A percentile compares a stretch with the other conserved stretches of the same genome.
These are phyloP conservation scores for Bassia scoparia DNA, from an alignment of 148 eudicot species.

Conservation along the genomic window DNA sequence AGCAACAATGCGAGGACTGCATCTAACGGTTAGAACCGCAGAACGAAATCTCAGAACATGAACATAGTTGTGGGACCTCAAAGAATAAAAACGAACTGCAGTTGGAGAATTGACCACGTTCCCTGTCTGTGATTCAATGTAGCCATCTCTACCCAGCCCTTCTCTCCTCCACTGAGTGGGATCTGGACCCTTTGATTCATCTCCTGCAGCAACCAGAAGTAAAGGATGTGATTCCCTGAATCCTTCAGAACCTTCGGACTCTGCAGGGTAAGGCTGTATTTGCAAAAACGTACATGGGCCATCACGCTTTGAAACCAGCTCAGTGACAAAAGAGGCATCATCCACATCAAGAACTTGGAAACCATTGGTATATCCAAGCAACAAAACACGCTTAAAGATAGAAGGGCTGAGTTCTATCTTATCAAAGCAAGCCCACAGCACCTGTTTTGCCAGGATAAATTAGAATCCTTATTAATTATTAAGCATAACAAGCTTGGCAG, in stretches of 20 bases:
- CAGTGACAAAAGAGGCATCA: conserved; percentile 76
- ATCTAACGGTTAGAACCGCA: conserved; percentile 72
- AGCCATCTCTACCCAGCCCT: conserved; percentile 37
- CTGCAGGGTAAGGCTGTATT: conserved; percentile 74
- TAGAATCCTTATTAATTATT: neutral
- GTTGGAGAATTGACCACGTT: conserved; percentile 56
- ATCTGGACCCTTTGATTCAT: conserved; percentile 55
- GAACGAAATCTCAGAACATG: conserved; percentile 82
- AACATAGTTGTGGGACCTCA: conserved; percentile 76
- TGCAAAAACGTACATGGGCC: conserved; percentile 86
- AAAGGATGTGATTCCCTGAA: conserved; percentile 66
- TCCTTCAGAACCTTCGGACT: conserved; percentile 51
- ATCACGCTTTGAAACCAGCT: conserved; percentile 88
- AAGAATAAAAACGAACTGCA: conserved; percentile 87
- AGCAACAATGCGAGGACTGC: conserved; percentile 89
- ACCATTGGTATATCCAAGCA: conserved; percentile 88
- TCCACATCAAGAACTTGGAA: conserved; percentile 94
- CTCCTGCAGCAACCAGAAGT: conserved; percentile 87
- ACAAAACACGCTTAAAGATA: conserved; percentile 54
- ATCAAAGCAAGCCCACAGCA: conserved; percentile 92
- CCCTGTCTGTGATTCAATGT: conserved; percentile 48
- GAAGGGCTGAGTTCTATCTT: conserved; percentile 67
- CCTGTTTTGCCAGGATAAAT: conserved; percentile 46
- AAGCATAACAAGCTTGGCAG: neutral
- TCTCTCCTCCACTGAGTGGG: conserved; percentile 51